Conservation (phyloP, 192 early-diverging fungal species). For the Coemansia sp. region DNA sequence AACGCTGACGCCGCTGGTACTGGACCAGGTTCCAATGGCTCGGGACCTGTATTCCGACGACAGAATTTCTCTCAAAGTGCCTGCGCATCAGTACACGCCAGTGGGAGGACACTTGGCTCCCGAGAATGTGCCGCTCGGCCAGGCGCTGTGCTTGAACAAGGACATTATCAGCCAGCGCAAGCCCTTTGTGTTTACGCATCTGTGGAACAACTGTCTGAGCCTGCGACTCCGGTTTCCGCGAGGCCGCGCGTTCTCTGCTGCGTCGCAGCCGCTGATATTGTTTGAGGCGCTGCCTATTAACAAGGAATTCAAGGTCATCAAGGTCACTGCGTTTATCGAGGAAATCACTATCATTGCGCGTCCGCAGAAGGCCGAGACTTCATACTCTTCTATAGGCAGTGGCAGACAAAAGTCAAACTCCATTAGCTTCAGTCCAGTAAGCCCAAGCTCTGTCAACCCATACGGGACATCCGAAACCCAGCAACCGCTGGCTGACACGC, state of each 20-base stretch:
- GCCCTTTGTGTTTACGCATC: conserved; percentile 34
- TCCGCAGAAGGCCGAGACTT: conserved; percentile 12
- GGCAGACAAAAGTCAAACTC: not conserved
- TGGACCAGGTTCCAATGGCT: conserved; percentile 44
- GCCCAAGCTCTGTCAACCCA: not conserved
- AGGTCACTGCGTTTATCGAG: conserved; percentile 26
- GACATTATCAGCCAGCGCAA: conserved; percentile 29
- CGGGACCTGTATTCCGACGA: conserved; percentile 44
- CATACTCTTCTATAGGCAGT: not conserved
- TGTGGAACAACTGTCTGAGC: conserved; percentile 34
- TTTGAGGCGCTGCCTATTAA: conserved; percentile 36
- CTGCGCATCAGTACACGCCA: not conserved
- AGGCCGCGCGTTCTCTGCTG: conserved; percentile 27
- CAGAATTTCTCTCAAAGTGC: conserved; percentile 29
- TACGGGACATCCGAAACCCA: not conserved
- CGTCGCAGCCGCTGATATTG: conserved; percentile 18
- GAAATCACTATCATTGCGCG: conserved; percentile 46
- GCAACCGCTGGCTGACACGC: not conserved
- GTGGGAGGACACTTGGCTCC: not conserved
- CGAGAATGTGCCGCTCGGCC: conserved; percentile 30
- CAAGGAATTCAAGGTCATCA: conserved; percentile 20
- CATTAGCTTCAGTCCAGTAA: not conserved
- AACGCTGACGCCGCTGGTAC: conserved; percentile 10
- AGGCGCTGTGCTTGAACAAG: conserved; percentile 15
- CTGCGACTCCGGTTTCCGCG: conserved; percentile 26